Evolutionary conservation across 768 basidiomycete species (phyloP).

Genomic region (Rhizopogon vinicolor): DNA sequence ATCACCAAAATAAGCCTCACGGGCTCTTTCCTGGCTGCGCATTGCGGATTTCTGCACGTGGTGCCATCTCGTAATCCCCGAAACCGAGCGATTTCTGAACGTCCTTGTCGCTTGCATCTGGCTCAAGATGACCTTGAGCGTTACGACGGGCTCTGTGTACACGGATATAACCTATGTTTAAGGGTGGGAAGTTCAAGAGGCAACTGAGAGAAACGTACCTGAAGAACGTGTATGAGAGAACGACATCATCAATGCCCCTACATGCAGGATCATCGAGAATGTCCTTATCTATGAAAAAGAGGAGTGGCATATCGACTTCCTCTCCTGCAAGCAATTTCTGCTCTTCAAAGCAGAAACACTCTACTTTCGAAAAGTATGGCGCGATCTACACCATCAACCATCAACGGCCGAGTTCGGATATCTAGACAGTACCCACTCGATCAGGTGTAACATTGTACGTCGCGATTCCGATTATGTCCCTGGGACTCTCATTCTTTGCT

Average conservation of each 20-base stretch:
- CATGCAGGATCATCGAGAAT: conserved; percentile 90
- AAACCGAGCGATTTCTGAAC: conserved; percentile 82
- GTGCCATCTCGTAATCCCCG: conserved; percentile 49
- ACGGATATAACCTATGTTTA: background rate
- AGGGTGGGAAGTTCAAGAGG: background rate
- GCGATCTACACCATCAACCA: conserved; percentile 59
- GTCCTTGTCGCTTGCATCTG: conserved; percentile 79
- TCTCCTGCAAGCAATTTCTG: conserved; percentile 92
- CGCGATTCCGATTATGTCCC: conserved; percentile 96
- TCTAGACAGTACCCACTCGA: conserved; percentile 51
- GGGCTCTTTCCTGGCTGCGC: conserved; percentile 1
- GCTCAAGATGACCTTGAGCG: conserved; percentile 79
- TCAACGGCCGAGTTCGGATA: background rate
- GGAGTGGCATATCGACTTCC: conserved; percentile 95
- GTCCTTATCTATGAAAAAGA: conserved; percentile 99
- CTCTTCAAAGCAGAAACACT: conserved; percentile 99
- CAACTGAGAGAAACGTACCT: conserved; percentile 44
- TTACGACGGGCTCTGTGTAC: conserved; percentile 76
- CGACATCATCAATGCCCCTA: conserved; percentile 83
- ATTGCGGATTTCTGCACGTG: conserved; percentile 26
- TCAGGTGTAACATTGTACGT: conserved; percentile 99
- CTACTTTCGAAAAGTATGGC: conserved; percentile 98
- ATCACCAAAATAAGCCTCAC: background rate
- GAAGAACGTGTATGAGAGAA: conserved; percentile 98
- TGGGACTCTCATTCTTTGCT: conserved; percentile 77